Evolutionary conservation across 768 basidiomycete species (phyloP).

Genomic region (Trichaptum fuscoviolaceum): DNA sequence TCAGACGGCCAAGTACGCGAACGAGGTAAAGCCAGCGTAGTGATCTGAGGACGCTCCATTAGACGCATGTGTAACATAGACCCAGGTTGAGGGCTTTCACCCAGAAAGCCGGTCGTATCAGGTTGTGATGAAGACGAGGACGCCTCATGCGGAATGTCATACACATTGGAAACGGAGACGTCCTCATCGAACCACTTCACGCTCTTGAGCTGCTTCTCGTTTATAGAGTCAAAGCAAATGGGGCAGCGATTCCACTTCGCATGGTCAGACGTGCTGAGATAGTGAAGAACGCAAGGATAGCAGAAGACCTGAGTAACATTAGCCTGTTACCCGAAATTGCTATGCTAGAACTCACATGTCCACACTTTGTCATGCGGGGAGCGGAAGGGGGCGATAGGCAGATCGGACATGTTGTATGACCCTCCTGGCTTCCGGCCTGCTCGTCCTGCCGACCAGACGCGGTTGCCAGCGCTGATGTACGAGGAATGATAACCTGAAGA

Average conservation of each 20-base stretch:
- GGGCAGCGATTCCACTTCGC: conserved; percentile 89
- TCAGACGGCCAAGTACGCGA: conserved; percentile 94
- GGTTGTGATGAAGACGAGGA: conserved; percentile 45
- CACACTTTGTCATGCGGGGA: conserved; percentile 94
- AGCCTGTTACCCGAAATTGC: conserved; percentile 7
- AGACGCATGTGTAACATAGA: conserved; percentile 78
- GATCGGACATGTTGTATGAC: conserved; percentile 82
- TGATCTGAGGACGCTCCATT: conserved; percentile 89
- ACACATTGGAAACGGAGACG: conserved; percentile 23
- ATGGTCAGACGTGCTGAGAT: conserved; percentile 76
- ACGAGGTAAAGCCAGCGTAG: conserved; percentile 89
- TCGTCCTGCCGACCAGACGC: conserved; percentile 43
- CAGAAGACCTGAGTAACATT: conserved; percentile 70
- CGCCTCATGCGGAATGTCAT: conserved; percentile 25
- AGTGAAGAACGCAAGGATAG: conserved; percentile 90
- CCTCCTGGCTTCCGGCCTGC: conserved; percentile 43
- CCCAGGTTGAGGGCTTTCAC: conserved; percentile 43
- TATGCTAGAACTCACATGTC: conserved; percentile 67
- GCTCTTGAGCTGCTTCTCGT: conserved; percentile 83
- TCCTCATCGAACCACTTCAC: conserved; percentile 84
- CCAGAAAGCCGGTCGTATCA: conserved; percentile 27
- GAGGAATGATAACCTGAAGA: conserved; percentile 89
- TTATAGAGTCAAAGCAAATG: conserved; percentile 92
- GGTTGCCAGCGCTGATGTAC: conserved; percentile 67
- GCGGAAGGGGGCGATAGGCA: conserved; percentile 89